Conservation (phyloP, 2,329 filamentous ascomycete species). For the Cercospora zeina region DNA sequence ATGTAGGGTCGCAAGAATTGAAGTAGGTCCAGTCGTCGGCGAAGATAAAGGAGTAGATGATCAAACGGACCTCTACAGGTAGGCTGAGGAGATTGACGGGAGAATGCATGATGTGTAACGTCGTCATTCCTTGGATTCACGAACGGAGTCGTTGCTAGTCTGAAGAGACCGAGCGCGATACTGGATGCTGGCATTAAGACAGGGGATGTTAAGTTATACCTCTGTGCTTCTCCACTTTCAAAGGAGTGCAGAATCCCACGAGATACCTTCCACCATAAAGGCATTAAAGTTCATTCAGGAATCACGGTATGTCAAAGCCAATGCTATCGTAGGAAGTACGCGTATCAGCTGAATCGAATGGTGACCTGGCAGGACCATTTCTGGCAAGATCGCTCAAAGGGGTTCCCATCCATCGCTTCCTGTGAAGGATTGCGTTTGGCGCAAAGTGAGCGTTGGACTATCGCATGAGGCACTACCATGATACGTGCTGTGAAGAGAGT, state of each 20-base stretch:
- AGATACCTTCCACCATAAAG: neutral
- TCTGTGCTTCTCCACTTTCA: neutral
- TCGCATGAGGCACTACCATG: slow-evolving; percentile 1
- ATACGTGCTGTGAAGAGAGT: neutral
- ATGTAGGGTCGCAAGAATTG: slow-evolving; percentile 10
- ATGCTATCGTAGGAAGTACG: neutral
- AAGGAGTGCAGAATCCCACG: slow-evolving; percentile 2
- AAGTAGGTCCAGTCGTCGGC: slow-evolving; percentile 21
- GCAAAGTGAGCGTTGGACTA: slow-evolving; percentile 4
- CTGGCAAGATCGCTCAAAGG: slow-evolving; percentile 12
- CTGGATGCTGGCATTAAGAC: neutral
- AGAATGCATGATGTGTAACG: slow-evolving; percentile 3
- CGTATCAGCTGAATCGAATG: neutral
- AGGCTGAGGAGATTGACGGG: slow-evolving; percentile 19
- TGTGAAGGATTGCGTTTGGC: slow-evolving; percentile 3
- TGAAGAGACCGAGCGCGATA: neutral
- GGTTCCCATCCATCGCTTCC: neutral
- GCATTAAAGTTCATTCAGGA: slow-evolving; percentile 11
- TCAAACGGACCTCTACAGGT: slow-evolving; percentile 24
- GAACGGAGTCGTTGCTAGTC: neutral
- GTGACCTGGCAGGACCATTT: neutral
- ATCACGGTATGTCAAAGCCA: neutral
- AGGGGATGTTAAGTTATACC: neutral
- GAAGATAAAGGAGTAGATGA: slow-evolving; percentile 26
- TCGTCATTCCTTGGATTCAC: neutral